Evolutionary conservation across 495 filamentous ascomycete genomes (phyloP).

Genomic region (Aspergillus carlsbadensis): DNA sequence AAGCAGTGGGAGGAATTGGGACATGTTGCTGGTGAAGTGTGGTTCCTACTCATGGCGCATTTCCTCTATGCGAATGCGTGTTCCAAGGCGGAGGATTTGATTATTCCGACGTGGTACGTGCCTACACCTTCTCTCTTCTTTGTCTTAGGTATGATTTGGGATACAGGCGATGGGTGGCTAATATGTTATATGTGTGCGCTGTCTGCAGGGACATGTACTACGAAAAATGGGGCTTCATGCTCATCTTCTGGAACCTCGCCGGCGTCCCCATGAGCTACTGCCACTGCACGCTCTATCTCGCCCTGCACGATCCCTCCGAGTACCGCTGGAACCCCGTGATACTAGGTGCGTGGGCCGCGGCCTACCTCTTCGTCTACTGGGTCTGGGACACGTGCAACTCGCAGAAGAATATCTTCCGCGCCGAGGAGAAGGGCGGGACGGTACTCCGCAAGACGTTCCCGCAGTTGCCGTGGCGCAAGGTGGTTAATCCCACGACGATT

Average conservation of each 20-base stretch:
- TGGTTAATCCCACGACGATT: constrained; percentile 79
- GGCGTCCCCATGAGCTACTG: constrained; percentile 95
- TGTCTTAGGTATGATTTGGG: neutral
- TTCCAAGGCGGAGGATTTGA: constrained; percentile 91
- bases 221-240: constrained; percentile 99
- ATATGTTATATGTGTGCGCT: no score
- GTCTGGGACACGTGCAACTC: constrained; percentile 87
- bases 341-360: constrained; percentile 57
- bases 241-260: constrained; percentile 99
- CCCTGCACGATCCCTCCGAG: constrained; percentile 72
- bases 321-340: constrained; percentile 72
- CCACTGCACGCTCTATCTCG: constrained; percentile 90
- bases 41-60: constrained; percentile 85
- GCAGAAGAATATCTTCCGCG: constrained; percentile 92
- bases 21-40: constrained; percentile 81
- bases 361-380: constrained; percentile 85
- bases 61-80: constrained; percentile 93
- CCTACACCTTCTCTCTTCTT: neutral
- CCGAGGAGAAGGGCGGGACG: constrained; percentile 69
- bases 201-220: constrained; percentile 94
- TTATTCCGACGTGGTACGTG: constrained; percentile 76
- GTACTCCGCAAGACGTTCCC: constrained; percentile 80
- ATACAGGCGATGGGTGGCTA: neutral
- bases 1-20: constrained; percentile 85
- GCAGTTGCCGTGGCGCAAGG: constrained; percentile 75